Conservation (phyloP, 805 yeast genomes). For the Lipomyces kockii region DNA sequence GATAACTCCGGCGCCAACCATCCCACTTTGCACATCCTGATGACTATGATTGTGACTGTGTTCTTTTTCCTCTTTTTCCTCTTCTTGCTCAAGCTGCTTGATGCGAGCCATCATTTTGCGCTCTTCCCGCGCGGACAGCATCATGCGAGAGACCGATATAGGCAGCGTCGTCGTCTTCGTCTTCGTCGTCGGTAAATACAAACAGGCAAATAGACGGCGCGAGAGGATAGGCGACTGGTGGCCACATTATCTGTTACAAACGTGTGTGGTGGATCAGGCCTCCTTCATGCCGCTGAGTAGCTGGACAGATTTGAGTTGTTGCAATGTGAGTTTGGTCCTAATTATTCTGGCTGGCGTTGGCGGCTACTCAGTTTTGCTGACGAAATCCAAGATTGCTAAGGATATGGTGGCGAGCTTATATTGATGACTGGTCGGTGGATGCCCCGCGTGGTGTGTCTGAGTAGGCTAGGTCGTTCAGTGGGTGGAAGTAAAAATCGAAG, state of each 20-base stretch:
- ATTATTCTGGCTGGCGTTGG: background rate
- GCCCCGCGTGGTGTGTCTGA: background rate
- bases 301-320: background rate
- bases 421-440: background rate
- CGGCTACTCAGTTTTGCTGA: background rate
- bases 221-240: constrained; percentile 3
- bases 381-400: background rate
- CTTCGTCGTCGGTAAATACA: background rate
- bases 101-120: constrained; percentile 35
- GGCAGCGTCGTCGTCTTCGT: background rate
- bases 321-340: background rate
- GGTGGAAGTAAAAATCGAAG: background rate
- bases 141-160: background rate
- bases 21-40: background rate
- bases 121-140: constrained; percentile 33
- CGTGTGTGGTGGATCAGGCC: background rate
- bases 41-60: constrained; percentile 5
- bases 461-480: background rate
- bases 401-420: background rate
- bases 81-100: constrained; percentile 31
- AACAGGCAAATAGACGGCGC: constrained; percentile 6
- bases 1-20: constrained; percentile 7
- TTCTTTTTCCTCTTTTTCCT: constrained; percentile 15
- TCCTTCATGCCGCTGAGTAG: background rate
- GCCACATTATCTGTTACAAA: constrained; percentile 6